Conservation (phyloP, 2,329 filamentous ascomycete species). For the Xylaria digitata region DNA sequence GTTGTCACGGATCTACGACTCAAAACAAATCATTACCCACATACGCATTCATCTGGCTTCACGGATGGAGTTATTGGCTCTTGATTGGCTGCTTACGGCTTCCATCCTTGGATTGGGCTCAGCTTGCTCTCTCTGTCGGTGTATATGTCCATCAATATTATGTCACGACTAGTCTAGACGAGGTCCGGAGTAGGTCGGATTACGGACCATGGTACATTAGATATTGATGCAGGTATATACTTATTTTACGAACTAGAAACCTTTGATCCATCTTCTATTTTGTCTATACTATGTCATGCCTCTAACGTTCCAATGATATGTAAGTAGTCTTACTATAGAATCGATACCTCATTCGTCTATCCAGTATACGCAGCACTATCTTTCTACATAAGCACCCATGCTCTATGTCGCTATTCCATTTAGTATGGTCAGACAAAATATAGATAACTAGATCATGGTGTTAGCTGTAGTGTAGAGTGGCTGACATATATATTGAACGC, state of each 20-base stretch:
- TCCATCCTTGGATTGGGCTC: conserved; percentile 40
- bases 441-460: too few species aligned
- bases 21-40: conserved; percentile 37
- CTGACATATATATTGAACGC: too few species aligned
- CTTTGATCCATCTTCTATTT: conserved; percentile 13
- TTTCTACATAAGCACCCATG: not conserved
- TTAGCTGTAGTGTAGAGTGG: too few species aligned
- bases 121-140: conserved; percentile 40
- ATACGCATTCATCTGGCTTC: conserved; percentile 38
- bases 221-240: conserved; percentile 47
- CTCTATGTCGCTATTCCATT: not conserved
- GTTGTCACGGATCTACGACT: conserved; percentile 45
- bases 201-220: conserved; percentile 45
- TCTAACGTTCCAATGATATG: not conserved
- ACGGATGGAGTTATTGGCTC: conserved; percentile 46
- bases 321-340: too few species aligned
- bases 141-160: conserved; percentile 42
- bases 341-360: too few species aligned
- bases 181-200: conserved; percentile 38
- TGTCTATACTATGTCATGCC: conserved; percentile 1
- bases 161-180: conserved; percentile 42
- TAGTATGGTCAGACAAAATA: too few species aligned
- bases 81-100: conserved; percentile 32
- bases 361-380: not conserved
- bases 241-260: conserved; percentile 25